Evolutionary conservation across 2,329 filamentous ascomycete species (phyloP).

Genomic region (Colletotrichum zoysiae): DNA sequence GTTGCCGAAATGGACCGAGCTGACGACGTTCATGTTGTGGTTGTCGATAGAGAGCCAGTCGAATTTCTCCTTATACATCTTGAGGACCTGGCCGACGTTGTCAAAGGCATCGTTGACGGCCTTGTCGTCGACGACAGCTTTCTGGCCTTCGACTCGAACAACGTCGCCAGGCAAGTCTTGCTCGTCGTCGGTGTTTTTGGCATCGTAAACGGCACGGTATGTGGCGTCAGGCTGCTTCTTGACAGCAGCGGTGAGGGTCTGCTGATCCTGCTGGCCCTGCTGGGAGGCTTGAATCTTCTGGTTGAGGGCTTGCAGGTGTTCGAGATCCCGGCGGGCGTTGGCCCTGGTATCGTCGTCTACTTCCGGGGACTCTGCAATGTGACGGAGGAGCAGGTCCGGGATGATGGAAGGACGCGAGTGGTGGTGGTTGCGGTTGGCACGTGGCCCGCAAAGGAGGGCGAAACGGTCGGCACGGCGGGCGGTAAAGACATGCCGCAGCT

Average conservation of each 20-base stretch:
- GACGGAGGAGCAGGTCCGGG: conserved; percentile 12
- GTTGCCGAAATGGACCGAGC: conserved; percentile 65
- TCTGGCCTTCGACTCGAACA: conserved; percentile 58
- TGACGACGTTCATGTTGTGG: conserved; percentile 61
- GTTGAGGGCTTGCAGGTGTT: conserved; percentile 53
- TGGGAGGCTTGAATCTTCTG: conserved; percentile 48
- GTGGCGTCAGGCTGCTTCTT: conserved; percentile 47
- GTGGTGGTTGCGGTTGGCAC: conserved; percentile 45
- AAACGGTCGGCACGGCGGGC: conserved; percentile 52
- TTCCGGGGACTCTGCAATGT: conserved; percentile 36
- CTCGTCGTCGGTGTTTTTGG: conserved; percentile 54
- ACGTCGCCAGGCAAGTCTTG: conserved; percentile 57
- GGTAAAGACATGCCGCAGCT: conserved; percentile 49
- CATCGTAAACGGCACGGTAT: conserved; percentile 60
- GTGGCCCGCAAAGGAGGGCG: conserved; percentile 50
- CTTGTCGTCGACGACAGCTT: conserved; percentile 53
- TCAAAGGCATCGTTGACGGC: conserved; percentile 63
- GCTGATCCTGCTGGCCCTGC: conserved; percentile 42
- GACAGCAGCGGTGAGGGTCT: conserved; percentile 40
- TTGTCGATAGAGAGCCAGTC: conserved; percentile 66
- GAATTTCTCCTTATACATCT: conserved; percentile 64
- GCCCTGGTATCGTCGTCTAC: conserved; percentile 55
- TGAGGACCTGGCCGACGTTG: conserved; percentile 62
- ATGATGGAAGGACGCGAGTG: conserved; percentile 34
- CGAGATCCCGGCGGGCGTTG: conserved; percentile 54